Conservation (phyloP, 2,329 filamentous ascomycete species). For the Exophiala mesophila region DNA sequence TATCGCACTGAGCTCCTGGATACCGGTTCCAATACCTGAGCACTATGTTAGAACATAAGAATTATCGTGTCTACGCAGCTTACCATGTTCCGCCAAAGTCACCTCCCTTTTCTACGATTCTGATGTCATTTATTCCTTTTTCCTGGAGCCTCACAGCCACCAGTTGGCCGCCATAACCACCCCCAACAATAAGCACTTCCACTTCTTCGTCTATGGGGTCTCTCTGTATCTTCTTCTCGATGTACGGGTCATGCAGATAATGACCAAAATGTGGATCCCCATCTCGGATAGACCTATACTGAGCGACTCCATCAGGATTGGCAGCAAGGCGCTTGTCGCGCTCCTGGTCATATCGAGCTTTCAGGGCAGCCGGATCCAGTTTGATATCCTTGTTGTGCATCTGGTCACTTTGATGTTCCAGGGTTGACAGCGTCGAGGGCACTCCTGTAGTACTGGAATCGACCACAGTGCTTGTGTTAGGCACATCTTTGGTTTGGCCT, state of each 20-base stretch:
- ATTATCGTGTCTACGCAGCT: not conserved
- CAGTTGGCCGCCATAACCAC: conserved; percentile 18
- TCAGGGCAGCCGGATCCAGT: not conserved
- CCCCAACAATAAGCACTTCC: conserved; percentile 23
- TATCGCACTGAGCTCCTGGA: conserved; percentile 21
- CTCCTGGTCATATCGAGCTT: conserved; percentile 16
- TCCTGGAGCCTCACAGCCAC: conserved; percentile 16
- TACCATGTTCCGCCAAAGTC: conserved; percentile 25
- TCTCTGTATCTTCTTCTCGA: conserved; percentile 1
- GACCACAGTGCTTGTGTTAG: not conserved
- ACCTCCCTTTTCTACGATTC: conserved; percentile 32
- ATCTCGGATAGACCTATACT: conserved; percentile 16
- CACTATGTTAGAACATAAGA: not conserved
- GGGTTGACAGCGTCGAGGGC: not conserved
- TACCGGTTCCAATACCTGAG: conserved; percentile 25
- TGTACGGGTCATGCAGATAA: conserved; percentile 16
- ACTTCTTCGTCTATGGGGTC: conserved; percentile 10
- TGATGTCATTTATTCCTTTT: conserved; percentile 12
- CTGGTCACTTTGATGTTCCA: not conserved
- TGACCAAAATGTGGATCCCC: conserved; percentile 7
- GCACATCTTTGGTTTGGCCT: not conserved
- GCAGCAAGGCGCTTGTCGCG: conserved; percentile 13
- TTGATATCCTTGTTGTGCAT: not conserved
- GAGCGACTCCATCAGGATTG: conserved; percentile 11
- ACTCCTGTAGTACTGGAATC: not conserved